A percentile compares a stretch with the other conserved stretches of the same genome.
These are phyloP conservation scores for Brassica rapa DNA, from an alignment of 345 rosid species.

Conservation along the genomic window DNA sequence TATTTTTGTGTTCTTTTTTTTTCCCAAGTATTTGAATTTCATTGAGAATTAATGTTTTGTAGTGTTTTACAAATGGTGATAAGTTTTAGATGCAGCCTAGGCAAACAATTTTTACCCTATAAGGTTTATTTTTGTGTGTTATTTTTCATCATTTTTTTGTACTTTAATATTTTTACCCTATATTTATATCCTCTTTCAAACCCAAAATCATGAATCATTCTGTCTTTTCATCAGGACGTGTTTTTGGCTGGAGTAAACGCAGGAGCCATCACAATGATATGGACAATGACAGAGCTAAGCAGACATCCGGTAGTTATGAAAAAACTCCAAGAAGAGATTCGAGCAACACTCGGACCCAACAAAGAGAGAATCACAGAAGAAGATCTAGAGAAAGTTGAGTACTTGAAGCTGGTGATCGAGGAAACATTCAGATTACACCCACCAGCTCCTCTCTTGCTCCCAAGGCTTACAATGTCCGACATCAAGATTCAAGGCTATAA, in stretches of 20 bases:
- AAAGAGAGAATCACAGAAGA: slow-evolving; percentile 36
- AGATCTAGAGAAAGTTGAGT: slow-evolving; percentile 23
- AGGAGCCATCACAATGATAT: slow-evolving; percentile 37
- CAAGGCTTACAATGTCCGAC: slow-evolving; percentile 29
- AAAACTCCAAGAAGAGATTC: slow-evolving; percentile 53
- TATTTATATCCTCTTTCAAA: not conserved
- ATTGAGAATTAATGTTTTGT: too few relatives aligned
- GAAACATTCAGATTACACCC: slow-evolving; percentile 36
- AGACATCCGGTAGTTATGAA: slow-evolving; percentile 50
- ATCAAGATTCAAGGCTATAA: slow-evolving; percentile 25
- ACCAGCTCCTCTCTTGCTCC: slow-evolving; percentile 28
- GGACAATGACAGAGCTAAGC: slow-evolving; percentile 61
- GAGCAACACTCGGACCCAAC: slow-evolving; percentile 40
- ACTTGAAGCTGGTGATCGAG: slow-evolving; percentile 26
- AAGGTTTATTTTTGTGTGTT: too few relatives aligned
- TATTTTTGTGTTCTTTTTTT: too few relatives aligned
- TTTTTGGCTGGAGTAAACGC: slow-evolving; percentile 54
- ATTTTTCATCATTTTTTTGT: too few relatives aligned
- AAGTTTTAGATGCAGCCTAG: too few relatives aligned
- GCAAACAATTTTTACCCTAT: too few relatives aligned
- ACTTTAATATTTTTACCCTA: too few relatives aligned
- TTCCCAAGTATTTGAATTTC: too few relatives aligned
- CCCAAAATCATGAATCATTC: not conserved
- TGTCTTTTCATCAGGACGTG: slow-evolving; percentile 36
- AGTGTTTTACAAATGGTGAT: too few relatives aligned